These are phyloP conservation scores for Aureobasidium sp. DNA, from an alignment of 2,329 filamentous ascomycete genomes.

Conservation along the genomic window DNA sequence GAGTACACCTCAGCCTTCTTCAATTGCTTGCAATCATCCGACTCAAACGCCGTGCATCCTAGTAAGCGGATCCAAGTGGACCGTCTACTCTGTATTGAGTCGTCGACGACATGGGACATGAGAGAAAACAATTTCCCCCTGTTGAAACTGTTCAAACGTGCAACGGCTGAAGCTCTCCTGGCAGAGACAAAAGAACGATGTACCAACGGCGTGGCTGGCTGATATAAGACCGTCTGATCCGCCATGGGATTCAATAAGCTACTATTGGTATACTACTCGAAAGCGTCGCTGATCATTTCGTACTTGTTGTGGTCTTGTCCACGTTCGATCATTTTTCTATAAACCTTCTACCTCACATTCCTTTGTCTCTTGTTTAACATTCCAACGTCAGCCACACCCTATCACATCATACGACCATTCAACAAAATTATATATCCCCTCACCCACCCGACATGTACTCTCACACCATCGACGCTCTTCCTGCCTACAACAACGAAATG, in stretches of 20 bases:
- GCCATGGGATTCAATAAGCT: constrained; percentile 8
- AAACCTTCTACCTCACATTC: constrained; percentile 4
- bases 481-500: constrained; percentile 2
- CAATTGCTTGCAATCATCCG: not conserved
- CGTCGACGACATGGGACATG: not conserved
- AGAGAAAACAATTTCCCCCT: constrained; percentile 10
- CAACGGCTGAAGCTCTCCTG: constrained; percentile 12
- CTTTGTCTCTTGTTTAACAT: constrained; percentile 7
- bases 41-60: not conserved
- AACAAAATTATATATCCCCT: not conserved
- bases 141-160: constrained; percentile 13
- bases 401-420: not conserved
- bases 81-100: not conserved
- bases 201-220: constrained; percentile 12
- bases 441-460: constrained; percentile 1
- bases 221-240: constrained; percentile 11
- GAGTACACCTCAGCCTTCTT: not conserved
- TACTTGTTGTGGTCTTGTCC: not conserved
- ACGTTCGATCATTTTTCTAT: not conserved
- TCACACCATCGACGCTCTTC: constrained; percentile 13
- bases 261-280: constrained; percentile 12
- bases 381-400: constrained; percentile 5
- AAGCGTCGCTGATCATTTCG: not conserved
- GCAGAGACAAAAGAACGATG: not conserved
- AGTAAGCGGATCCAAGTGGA: not conserved